Conservation (phyloP, 495 filamentous ascomycete species). For the Thozetella sp. region DNA sequence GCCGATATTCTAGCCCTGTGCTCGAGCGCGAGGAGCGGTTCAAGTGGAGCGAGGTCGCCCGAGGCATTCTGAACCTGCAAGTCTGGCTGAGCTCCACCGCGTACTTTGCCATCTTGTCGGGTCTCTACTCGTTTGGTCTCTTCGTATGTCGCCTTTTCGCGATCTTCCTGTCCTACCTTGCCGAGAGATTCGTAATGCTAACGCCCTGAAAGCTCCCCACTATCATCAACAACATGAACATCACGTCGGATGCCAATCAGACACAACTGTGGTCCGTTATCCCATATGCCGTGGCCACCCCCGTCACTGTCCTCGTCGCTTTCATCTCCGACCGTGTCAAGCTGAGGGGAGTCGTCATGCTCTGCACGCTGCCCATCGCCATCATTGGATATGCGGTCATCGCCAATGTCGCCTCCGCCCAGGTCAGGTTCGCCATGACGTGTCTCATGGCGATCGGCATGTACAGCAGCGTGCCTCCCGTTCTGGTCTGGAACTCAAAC, state of each 20-base stretch:
- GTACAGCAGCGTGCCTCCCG: conserved; percentile 75
- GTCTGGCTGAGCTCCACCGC: conserved; percentile 50
- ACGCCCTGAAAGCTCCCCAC: conserved; percentile 64
- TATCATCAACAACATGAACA: conserved; percentile 64
- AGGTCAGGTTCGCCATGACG: conserved; percentile 73
- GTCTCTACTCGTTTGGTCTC: conserved; percentile 52
- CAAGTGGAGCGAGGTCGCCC: conserved; percentile 66
- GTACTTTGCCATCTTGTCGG: conserved; percentile 45
- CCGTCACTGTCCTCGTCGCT: conserved; percentile 49
- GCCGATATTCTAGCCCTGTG: conserved; percentile 43
- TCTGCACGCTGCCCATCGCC: conserved; percentile 42
- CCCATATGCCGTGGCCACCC: conserved; percentile 63
- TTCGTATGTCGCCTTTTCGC: conserved; percentile 41
- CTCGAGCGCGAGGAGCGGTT: conserved; percentile 46
- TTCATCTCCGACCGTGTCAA: conserved; percentile 48
- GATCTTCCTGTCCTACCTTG: neutral
- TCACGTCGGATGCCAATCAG: conserved; percentile 58
- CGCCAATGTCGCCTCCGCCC: conserved; percentile 40
- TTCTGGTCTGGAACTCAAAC: conserved; percentile 68
- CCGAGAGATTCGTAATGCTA: conserved; percentile 24
- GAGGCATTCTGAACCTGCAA: conserved; percentile 60
- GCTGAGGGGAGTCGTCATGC: conserved; percentile 41
- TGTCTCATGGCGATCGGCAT: conserved; percentile 73
- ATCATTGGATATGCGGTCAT: conserved; percentile 60
- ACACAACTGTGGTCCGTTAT: conserved; percentile 71